phyloP scores from a whole-genome alignment of 768 basidiomycete genomes.

The Phlebiopsis gigantea region DNA sequence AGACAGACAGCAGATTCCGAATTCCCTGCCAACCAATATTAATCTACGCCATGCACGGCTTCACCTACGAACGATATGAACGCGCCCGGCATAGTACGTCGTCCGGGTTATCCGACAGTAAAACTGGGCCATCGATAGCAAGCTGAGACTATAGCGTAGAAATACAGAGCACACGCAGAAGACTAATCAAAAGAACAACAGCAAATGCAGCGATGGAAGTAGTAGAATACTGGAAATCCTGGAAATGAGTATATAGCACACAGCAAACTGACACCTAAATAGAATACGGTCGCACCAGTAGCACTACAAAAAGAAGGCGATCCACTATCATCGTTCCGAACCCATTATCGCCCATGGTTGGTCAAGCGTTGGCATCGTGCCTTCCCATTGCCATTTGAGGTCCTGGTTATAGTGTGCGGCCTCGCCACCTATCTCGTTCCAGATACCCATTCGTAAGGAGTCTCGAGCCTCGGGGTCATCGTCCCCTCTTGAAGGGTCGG shows the following conservation, averaged over 20 bases:
- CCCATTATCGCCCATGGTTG: conserved; percentile 64
- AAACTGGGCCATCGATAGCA: conserved; percentile 25
- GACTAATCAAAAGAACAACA: conserved; percentile 25
- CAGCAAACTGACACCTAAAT: conserved; percentile 6
- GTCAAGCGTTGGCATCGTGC: conserved; percentile 57
- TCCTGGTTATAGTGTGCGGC: conserved; percentile 51
- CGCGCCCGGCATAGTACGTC: no score
- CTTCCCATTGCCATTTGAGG: conserved; percentile 66
- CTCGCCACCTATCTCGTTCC: conserved; percentile 73
- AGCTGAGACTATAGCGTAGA: conserved; percentile 18
- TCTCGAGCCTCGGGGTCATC: conserved; percentile 39
- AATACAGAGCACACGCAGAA: conserved; percentile 25
- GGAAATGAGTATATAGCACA: conserved; percentile 11
- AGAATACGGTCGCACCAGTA: conserved; percentile 8
- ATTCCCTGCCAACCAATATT: no score
- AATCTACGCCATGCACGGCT: no score
- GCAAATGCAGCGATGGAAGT: conserved; percentile 23
- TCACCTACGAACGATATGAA: no score
- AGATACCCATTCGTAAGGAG: conserved; percentile 50
- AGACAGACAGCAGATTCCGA: no score
- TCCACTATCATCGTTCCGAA: conserved; percentile 38
- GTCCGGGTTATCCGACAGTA: no score
- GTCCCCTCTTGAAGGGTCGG: conserved; percentile 40
- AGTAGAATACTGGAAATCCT: conserved; percentile 9
- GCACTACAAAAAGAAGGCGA: conserved; percentile 8